Base-by-base conservation (phyloP, 2,329 filamentous ascomycete species). In the Alternaria dauci region DNA sequence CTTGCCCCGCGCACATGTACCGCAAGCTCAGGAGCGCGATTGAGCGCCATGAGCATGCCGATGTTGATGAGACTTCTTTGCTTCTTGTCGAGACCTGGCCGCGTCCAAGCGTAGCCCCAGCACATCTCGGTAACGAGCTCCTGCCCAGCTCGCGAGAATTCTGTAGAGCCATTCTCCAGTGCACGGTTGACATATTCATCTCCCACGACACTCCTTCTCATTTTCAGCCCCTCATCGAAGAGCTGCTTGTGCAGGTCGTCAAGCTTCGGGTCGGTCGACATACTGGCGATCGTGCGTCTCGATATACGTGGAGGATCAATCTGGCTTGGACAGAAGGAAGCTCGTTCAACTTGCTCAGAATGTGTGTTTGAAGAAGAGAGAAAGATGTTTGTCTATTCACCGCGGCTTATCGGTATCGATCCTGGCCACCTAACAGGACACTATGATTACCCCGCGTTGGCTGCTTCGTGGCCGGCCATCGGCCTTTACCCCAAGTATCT, bases 51-150 rank as follows among this genome's bases (percentile, higher is more conserved):
- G 46, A 90, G 79, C 84, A 90, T 89, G 48, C 84, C 87, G 48
- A 90, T 86, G 72, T 89, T 89, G 54, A 90, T 78, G 55, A 90
- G 80, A 54, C 83, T 86, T 47, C 88, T 83, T 66, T 87, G 84
- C 73, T 89, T 88, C 60, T 84, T 82, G 36, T 85, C 83, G 8
- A 90, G 82, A 0, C 88, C 88, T 0, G 87, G 87, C 8, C 88
- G 83, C 4, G 85, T 85, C 88, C 88, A 91, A 26, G 85, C 83
- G 59, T 83, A 83, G 14, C 87, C 88, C 88, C 88, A 90, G 78
- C 85, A 86, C 72, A 82, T 86, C 76, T 89, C 87, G 0, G 87
- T 89, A 2, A 88, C 84, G 38, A 88, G 81, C 65, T 89, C 85
- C 75, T 90, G 88, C 66, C 86, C 85, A 0, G 88, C 85, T 39